Percentiles rank a stretch among this genome's conserved stretches.
Evolutionary conservation across 192 early-diverging fungal species (phyloP).

Genomic region (Coemansia biformis): DNA sequence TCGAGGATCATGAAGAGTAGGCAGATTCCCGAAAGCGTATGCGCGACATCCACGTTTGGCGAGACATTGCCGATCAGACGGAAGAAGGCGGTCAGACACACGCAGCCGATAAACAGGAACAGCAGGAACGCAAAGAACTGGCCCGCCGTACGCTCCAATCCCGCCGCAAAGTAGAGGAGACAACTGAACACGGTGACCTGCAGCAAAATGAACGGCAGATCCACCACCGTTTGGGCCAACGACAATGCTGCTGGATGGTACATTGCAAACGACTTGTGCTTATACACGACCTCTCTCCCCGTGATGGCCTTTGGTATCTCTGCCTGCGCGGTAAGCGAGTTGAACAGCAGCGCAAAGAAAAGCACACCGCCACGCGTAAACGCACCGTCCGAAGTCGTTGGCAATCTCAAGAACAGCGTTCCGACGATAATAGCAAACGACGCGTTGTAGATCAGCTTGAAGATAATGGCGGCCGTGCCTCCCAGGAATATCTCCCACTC

Average conservation of each 20-base stretch:
- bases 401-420: slow-evolving; percentile 63
- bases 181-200: slow-evolving; percentile 51
- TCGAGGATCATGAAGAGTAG: slow-evolving; percentile 57
- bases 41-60: slow-evolving; percentile 53
- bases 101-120: slow-evolving; percentile 42
- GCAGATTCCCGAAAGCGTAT: slow-evolving; percentile 56
- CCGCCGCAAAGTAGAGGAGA: slow-evolving; percentile 59
- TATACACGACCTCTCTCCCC: slow-evolving; percentile 69
- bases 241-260: slow-evolving; percentile 32
- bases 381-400: slow-evolving; percentile 52
- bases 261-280: slow-evolving; percentile 69
- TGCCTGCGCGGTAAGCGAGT: slow-evolving; percentile 61
- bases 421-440: slow-evolving; percentile 70
- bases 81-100: slow-evolving; percentile 54
- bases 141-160: slow-evolving; percentile 48
- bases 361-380: slow-evolving; percentile 55
- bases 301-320: slow-evolving; percentile 65
- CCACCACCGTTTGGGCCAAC: slow-evolving; percentile 18
- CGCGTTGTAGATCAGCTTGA: slow-evolving; percentile 54
- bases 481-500: slow-evolving; percentile 61
- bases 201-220: slow-evolving; percentile 53
- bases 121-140: slow-evolving; percentile 59
- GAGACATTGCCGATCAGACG: slow-evolving; percentile 55
- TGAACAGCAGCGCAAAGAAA: slow-evolving; percentile 61
- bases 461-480: slow-evolving; percentile 50